A percentile compares a stretch with the other conserved stretches of the same genome.
Evolutionary conservation across 2,329 filamentous ascomycete genomes (phyloP).

Genomic region (Exophiala bonariae): DNA sequence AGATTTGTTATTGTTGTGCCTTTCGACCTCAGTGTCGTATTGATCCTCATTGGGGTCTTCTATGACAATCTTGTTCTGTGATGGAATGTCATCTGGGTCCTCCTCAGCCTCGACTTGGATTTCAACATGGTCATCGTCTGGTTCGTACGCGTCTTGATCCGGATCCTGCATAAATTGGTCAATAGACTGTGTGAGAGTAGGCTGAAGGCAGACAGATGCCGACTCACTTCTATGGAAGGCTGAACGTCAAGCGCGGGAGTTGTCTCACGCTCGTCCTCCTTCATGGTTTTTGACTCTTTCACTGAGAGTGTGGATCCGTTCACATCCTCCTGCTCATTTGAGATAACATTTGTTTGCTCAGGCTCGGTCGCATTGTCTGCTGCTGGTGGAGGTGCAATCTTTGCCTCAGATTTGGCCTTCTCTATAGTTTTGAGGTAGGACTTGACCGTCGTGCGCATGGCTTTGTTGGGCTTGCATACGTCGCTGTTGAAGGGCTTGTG

Average conservation of each 20-base stretch:
- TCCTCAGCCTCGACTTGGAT: conserved; percentile 28
- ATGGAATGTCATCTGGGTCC: conserved; percentile 19
- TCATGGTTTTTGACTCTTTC: conserved; percentile 20
- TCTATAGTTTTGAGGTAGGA: conserved; percentile 88
- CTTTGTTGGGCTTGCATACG: conserved; percentile 85
- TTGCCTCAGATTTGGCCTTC: conserved; percentile 76
- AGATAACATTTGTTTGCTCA: conserved; percentile 1
- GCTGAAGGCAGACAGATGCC: no score
- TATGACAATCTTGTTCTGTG: conserved; percentile 9
- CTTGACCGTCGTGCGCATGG: conserved; percentile 85
- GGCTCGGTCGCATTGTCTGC: conserved; percentile 10
- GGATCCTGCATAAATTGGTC: conserved; percentile 12
- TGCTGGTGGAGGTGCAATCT: conserved; percentile 32
- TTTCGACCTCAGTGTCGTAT: background rate
- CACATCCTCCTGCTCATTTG: conserved; percentile 12
- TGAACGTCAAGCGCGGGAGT: conserved; percentile 15
- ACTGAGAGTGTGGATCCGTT: background rate
- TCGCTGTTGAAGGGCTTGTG: conserved; percentile 84
- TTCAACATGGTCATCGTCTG: conserved; percentile 26
- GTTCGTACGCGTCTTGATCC: conserved; percentile 13
- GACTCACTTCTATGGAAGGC: conserved; percentile 24
- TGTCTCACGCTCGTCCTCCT: conserved; percentile 20
- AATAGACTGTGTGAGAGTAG: background rate
- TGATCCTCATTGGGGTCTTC: conserved; percentile 15
- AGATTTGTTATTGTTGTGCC: conserved; percentile 1